Evolutionary conservation across 352 stramenopile species (phyloP), one percentile per base, ranked within the genome.

Genomic region (Peronospora farinosa): DNA sequence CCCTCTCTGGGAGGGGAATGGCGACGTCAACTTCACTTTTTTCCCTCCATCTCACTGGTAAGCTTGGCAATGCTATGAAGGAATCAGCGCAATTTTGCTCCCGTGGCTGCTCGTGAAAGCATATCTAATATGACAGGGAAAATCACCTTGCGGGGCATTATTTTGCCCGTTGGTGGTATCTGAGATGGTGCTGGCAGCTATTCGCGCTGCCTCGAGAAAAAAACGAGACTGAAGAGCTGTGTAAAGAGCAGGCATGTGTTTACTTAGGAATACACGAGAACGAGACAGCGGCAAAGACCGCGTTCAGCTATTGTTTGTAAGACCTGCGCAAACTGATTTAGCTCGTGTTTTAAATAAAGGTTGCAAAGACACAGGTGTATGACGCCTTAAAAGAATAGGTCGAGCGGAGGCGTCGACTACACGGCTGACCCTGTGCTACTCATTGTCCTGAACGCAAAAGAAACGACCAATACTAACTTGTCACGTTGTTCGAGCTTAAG

Each of bases 31-130:
- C 28, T 8, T 54, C 40, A 19, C 51, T 60, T 21, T 60, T 57
- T 25, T 69, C 50, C 0, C 47, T 90, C 16, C 72, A 88, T 46
- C 62, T 90, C 13, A 90, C 77, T 23, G 79, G 78, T 9, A 89
- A 85, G 30, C 60, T 91, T 7, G 76, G 78, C n/a, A 75, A 95
- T 35, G 82, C 92, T 19, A 95, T 95, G 85, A 92, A 95, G 43
- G 85, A 95, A 44, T 95, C 83, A 15, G 81, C 83, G 3, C 73
- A 89, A 27, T 74, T 95, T 23, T 82, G 16, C 63, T 95, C 23
- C 88, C 78, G 39, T 95, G 84, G 33, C 47, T 86, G n/a, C 9
- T 65, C 76, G n/a, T n/a, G 88, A 96, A 45, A 85, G 88, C 27
- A 31, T 11, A 10, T 4, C 86, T 95, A n/a, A n/a, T n/a, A n/a